Conservation (phyloP, 495 filamentous ascomycete genomes). For the Emericellopsis terricola region DNA sequence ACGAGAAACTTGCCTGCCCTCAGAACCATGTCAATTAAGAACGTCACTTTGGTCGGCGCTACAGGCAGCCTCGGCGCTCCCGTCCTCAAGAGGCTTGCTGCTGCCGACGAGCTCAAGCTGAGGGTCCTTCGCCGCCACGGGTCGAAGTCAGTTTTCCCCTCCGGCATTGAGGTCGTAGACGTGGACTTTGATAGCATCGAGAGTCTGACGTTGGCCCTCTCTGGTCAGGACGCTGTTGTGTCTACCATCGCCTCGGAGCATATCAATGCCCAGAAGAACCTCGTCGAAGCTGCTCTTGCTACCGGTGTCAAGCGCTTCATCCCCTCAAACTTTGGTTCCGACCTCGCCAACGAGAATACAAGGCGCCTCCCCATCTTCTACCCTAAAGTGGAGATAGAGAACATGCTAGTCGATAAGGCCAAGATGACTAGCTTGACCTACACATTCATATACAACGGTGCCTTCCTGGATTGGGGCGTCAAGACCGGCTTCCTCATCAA, state of each 20-base stretch:
- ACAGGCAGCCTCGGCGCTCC: conserved; percentile 32
- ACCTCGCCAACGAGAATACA: conserved; percentile 12
- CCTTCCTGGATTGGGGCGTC: conserved; percentile 33
- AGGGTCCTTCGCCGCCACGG: conserved; percentile 41
- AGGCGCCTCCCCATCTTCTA: conserved; percentile 20
- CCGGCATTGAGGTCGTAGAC: neutral
- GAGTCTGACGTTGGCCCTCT: conserved; percentile 8
- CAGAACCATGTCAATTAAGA: no score
- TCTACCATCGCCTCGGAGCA: conserved; percentile 12
- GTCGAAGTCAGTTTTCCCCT: conserved; percentile 5
- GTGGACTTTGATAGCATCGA: conserved; percentile 4
- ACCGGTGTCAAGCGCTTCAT: conserved; percentile 29
- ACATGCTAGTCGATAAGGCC: conserved; percentile 19
- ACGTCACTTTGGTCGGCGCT: conserved; percentile 14
- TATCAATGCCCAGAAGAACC: conserved; percentile 14
- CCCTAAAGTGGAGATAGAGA: conserved; percentile 21
- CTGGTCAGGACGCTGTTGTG: conserved; percentile 20
- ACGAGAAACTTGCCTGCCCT: no score
- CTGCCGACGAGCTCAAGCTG: conserved; percentile 81
- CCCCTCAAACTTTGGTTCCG: conserved; percentile 25
- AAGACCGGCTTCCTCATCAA: conserved; percentile 19
- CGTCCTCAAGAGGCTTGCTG: conserved; percentile 47
- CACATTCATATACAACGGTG: conserved; percentile 21
- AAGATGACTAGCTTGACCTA: conserved; percentile 20
- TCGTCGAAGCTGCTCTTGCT: conserved; percentile 24